Conservation (phyloP, 2,329 filamentous ascomycete genomes). For the Trichocomaceae sp. region DNA sequence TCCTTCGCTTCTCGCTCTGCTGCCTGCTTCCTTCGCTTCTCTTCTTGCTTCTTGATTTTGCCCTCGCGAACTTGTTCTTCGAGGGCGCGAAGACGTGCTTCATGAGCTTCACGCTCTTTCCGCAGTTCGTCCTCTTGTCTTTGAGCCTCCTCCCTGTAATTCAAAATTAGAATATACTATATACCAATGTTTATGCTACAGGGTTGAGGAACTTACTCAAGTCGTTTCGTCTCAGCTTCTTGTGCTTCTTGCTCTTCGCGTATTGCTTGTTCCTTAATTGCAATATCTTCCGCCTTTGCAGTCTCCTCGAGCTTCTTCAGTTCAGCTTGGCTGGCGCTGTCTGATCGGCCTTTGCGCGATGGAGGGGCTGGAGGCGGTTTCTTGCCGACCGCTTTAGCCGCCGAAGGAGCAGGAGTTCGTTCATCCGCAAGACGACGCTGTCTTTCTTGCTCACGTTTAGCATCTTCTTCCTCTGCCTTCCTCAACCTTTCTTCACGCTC, state of each 20-base stretch:
- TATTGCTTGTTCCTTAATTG: conserved; percentile 49
- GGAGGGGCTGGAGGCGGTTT: conserved; percentile 66
- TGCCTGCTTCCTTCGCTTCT: conserved; percentile 86
- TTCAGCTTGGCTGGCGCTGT: conserved; percentile 52
- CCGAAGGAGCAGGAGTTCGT: conserved; percentile 55
- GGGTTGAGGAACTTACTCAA: conserved; percentile 64
- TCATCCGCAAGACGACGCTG: conserved; percentile 78
- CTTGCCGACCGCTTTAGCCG: conserved; percentile 51
- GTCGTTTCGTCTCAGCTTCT: conserved; percentile 61
- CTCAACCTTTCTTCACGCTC: conserved; percentile 82
- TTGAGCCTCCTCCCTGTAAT: conserved; percentile 61
- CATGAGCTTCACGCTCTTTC: conserved; percentile 71
- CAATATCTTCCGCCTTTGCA: conserved; percentile 56
- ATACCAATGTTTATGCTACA: neutral
- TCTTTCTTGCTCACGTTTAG: conserved; percentile 77
- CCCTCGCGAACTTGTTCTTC: conserved; percentile 91
- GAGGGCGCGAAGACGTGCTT: conserved; percentile 75
- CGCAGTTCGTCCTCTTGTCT: conserved; percentile 74
- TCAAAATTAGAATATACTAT: conserved; percentile 13
- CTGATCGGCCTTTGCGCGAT: conserved; percentile 60
- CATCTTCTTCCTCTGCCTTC: conserved; percentile 91
- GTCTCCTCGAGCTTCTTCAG: conserved; percentile 49
- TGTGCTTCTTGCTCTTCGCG: conserved; percentile 69
- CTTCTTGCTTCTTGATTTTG: conserved; percentile 93
- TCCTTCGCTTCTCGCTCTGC: conserved; percentile 80